These are phyloP conservation scores for Trichoderma virens DNA, from an alignment of 495 filamentous ascomycete species.

Conservation along the genomic window DNA sequence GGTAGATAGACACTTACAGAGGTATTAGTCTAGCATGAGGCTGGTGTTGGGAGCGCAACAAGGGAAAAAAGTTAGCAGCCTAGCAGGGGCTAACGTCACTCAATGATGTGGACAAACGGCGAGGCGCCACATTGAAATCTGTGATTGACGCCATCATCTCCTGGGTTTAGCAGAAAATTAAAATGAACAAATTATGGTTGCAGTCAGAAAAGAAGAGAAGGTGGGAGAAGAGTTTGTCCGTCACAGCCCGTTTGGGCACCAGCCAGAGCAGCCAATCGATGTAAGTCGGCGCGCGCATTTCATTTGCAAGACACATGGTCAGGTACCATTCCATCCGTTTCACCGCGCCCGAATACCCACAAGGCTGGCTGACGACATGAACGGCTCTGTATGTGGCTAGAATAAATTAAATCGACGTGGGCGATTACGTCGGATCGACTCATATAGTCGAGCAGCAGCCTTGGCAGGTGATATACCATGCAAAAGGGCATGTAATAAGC, in stretches of 20 bases:
- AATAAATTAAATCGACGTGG: background rate
- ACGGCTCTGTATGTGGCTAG: background rate
- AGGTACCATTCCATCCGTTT: no score
- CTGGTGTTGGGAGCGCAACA: background rate
- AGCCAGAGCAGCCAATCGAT: no score
- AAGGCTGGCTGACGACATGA: background rate
- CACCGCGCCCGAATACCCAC: background rate
- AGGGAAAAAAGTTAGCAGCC: background rate
- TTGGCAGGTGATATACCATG: no score
- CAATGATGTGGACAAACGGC: constrained; percentile 1
- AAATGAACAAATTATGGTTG: no score
- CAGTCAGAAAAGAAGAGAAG: no score
- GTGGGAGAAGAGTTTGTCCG: no score
- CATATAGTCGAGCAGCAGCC: background rate
- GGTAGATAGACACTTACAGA: no score
- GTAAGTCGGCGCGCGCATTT: no score
- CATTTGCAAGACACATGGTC: no score
- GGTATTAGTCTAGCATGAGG: no score
- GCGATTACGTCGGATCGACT: background rate
- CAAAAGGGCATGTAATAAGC: no score
- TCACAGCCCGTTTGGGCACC: no score
- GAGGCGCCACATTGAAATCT: background rate
- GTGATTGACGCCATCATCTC: background rate
- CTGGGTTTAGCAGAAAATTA: background rate
- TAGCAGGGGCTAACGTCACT: constrained; percentile 5